These are phyloP conservation scores for Petrea volubilis DNA, from an alignment of 257 asterid species.

Conservation along the genomic window DNA sequence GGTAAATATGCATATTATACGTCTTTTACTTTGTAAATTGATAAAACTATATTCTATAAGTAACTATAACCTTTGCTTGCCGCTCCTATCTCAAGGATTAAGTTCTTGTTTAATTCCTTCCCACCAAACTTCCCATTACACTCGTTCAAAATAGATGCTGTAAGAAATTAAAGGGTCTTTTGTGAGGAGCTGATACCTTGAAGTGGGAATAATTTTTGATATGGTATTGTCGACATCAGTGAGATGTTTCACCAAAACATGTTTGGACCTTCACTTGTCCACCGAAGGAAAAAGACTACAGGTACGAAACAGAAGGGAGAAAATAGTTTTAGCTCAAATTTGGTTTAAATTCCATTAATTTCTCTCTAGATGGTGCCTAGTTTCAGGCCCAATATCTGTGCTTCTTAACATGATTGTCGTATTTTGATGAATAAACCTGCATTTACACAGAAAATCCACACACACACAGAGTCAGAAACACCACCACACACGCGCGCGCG, in stretches of 20 bases:
- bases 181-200: background rate
- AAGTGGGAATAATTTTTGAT: too few relatives aligned
- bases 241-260: background rate
- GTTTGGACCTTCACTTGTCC: background rate
- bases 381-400: too few relatives aligned
- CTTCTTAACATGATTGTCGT: too few relatives aligned
- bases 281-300: too few relatives aligned
- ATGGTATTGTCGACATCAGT: background rate
- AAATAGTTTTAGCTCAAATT: too few relatives aligned
- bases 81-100: background rate
- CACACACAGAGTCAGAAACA: too few relatives aligned
- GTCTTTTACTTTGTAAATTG: conserved; percentile 11
- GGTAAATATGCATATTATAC: conserved; percentile 1
- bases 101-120: background rate
- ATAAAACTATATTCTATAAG: conserved; percentile 12
- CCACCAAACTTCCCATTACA: background rate
- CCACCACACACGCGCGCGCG: too few relatives aligned
- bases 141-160: background rate
- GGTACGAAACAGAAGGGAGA: too few relatives aligned
- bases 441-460: too few relatives aligned
- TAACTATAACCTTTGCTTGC: background rate
- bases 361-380: too few relatives aligned
- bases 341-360: too few relatives aligned
- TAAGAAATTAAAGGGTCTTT: background rate
- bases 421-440: too few relatives aligned